Evolutionary conservation across 2,329 filamentous ascomycete genomes (phyloP), one percentile per base, ranked within the genome.

Genomic region (Aspergillus japonicus): DNA sequence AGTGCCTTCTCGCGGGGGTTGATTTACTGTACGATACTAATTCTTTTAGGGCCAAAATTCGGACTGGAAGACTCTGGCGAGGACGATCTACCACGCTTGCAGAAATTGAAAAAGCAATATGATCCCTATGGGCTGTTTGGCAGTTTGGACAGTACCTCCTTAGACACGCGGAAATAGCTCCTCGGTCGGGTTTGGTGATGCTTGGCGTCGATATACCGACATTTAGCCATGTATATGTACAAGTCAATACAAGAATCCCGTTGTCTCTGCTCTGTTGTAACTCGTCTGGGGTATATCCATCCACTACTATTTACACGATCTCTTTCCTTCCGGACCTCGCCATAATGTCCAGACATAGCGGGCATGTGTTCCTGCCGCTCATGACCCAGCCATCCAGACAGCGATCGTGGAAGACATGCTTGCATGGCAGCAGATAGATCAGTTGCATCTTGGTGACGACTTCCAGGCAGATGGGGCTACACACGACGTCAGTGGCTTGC

Each of bases 401-500:
- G 4, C 26, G 31, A 16, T 26, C 50, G 26, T 59, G 57, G 8
- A 59, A 59, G 3, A 59, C 51, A 59, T 59, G 57, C 16, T 21
- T 23, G 16, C 55, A 62, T 23, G 11, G 49, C n/a, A 55, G 51
- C 24, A 29, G 42, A 44, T 61, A 55, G 23, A 58, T 60, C 26
- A 33, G 59, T 49, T 35, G 59, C 33, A 11, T 47, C 21, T 19
- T 50, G 12, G 50, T 16, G 14, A 59, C 57, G 1, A 47, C 51
- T 10, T 60, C 61, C 2, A 60, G 61, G 2, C 63, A 65, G 2
- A 65, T 65, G 23, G 57, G 31, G 33, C 58, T 59, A 19, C 16
- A 44, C 16, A 7, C 16, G 6, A 16, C 16, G 39, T 44, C 16
- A 44, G 33, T 35, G 33, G 14, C 39, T 44, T 8, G 5, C 10